Percentiles rank a stretch among this genome's conserved stretches.
Conservation (phyloP, 768 basidiomycete genomes). For the Suillus americanus region DNA sequence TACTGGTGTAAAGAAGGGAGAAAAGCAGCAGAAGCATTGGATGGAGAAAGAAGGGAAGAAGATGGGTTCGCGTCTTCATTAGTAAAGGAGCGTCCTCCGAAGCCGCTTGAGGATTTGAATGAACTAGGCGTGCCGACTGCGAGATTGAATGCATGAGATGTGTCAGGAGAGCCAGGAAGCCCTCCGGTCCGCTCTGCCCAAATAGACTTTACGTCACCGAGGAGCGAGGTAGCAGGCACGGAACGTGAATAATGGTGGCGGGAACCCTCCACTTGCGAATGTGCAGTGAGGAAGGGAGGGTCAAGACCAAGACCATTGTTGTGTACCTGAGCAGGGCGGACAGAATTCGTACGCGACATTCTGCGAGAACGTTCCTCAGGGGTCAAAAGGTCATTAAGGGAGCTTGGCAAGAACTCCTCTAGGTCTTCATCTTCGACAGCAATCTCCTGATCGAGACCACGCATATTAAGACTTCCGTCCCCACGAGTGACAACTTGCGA, state of each 20-base stretch:
- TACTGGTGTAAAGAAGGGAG: slow-evolving; percentile 69
- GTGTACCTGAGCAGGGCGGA: slow-evolving; percentile 19
- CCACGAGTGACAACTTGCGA: slow-evolving; percentile 13
- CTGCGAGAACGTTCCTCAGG: slow-evolving; percentile 83
- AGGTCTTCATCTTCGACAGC: slow-evolving; percentile 74
- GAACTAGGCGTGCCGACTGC: slow-evolving; percentile 49
- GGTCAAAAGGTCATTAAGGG: slow-evolving; percentile 85
- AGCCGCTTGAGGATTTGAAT: slow-evolving; percentile 45
- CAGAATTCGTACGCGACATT: slow-evolving; percentile 71
- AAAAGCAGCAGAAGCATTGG: slow-evolving; percentile 83
- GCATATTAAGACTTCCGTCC: slow-evolving; percentile 15
- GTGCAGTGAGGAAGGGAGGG: slow-evolving; percentile 13
- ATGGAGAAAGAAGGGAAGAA: slow-evolving; percentile 49
- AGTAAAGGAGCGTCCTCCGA: slow-evolving; percentile 25
- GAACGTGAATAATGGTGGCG: slow-evolving; percentile 79
- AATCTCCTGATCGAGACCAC: slow-evolving; percentile 37
- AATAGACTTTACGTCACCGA: slow-evolving; percentile 76
- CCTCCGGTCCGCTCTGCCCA: slow-evolving; percentile 63
- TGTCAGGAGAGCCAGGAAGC: slow-evolving; percentile 39
- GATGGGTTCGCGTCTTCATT: slow-evolving; percentile 22
- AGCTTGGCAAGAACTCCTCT: slow-evolving; percentile 88
- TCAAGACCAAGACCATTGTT: slow-evolving; percentile 21
- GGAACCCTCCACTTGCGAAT: slow-evolving; percentile 19
- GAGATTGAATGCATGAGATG: slow-evolving; percentile 24
- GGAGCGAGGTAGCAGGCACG: slow-evolving; percentile 73